Base-by-base conservation (phyloP, 257 asterid genomes). In the Linderniella brevidens region DNA sequence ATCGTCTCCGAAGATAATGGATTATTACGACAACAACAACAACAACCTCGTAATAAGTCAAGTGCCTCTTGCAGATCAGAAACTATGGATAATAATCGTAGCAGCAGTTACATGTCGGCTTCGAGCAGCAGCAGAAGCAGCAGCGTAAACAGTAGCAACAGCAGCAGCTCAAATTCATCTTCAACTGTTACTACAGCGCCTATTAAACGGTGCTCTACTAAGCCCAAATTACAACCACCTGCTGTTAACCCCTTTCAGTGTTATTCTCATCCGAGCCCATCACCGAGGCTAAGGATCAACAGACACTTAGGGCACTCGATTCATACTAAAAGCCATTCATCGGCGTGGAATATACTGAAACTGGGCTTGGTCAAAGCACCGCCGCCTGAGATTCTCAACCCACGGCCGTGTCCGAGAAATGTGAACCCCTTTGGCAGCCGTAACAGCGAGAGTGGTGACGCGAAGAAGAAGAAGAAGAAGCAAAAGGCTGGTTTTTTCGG, bases 211-310 rank as follows among this genome's bases (percentile, higher is more conserved):
- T 39, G 36, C 58, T 43, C 9, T 64, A 13, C 8, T 36, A 4
- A 25, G 39, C 44, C 57, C 53, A 49, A 17, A 54, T 13, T 14
- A 55, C 57, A 55, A 59, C 20, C 55, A 75, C 44, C 41, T 67
- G 57, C 19, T 59, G 8, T 63, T 58, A 0, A 54, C 67, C 9
- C 67, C 66, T 2, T 74, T 75, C 77, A 61, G 10, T 80, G 77
- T 64, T 82, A 82, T 44, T 80, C 95, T 3, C 86, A 78, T 58
- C 95, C 97, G 0, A 87, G 97, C 52, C 97, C 97, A 0, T 80
- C 83, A 4, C 97, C 95, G 19, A 77, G 62, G 8, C 56, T 3
- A 55, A 20, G 11, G 37, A 50, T 3, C 16, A 14, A 36, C 35
- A 40, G 56, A 11, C 42, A 48, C 3, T 9, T 11, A 45, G 42